These are phyloP conservation scores for Dioscorea dumetorum DNA, from an alignment of 106 monocot genomes.

Conservation along the genomic window DNA sequence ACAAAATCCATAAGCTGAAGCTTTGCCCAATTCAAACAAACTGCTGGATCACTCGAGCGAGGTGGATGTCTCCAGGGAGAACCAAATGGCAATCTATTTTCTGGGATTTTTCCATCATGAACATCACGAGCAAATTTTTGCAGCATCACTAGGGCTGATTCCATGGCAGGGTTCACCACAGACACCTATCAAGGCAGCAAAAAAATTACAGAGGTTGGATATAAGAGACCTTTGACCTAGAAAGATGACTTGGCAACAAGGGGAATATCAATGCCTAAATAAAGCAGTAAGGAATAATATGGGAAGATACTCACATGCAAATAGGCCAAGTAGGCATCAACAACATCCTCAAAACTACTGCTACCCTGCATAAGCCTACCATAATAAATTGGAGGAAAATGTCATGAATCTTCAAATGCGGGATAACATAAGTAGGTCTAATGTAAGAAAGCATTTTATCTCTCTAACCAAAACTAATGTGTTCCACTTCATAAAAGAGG, in stretches of 20 bases:
- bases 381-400: not conserved
- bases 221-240: not conserved
- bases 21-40: slow-evolving; percentile 69
- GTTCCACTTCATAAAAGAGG: too few species aligned
- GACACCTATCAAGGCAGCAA: slow-evolving; percentile 36
- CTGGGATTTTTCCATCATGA: slow-evolving; percentile 59
- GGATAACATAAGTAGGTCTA: too few species aligned
- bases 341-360: slow-evolving; percentile 64
- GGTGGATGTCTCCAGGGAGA: slow-evolving; percentile 96
- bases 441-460: too few species aligned
- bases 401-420: too few species aligned
- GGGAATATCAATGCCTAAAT: too few species aligned
- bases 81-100: slow-evolving; percentile 58
- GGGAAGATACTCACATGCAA: slow-evolving; percentile 56
- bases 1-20: slow-evolving; percentile 92
- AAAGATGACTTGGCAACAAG: too few species aligned
- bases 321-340: slow-evolving; percentile 87
- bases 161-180: slow-evolving; percentile 94
- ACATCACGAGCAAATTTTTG: slow-evolving; percentile 80
- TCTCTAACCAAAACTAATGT: too few species aligned
- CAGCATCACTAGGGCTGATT: slow-evolving; percentile 52
- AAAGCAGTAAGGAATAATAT: not conserved
- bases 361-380: slow-evolving; percentile 27
- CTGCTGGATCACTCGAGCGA: slow-evolving; percentile 27
- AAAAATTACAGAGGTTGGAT: not conserved